Evolutionary conservation across 2,329 filamentous ascomycete species (phyloP), one percentile per base, ranked within the genome.

Genomic region (Phialophora macrospora): DNA sequence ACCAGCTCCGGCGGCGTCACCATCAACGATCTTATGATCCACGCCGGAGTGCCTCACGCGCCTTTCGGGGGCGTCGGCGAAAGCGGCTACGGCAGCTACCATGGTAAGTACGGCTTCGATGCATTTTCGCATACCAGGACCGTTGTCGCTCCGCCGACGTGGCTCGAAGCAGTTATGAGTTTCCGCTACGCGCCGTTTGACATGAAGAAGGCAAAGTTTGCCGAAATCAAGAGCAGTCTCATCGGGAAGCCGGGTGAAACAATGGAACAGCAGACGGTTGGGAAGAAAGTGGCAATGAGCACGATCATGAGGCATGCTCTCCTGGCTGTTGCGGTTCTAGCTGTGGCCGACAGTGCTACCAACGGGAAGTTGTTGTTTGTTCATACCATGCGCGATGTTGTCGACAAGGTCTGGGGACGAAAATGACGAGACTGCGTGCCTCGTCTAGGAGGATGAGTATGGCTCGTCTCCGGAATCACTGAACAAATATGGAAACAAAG

Each of bases 51-150:
- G 51, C 77, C 77, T 2, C 75, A 75, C 28, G 77, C 79, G 1
- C 82, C 83, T 6, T 78, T 85, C 52, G 83, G 84, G 52, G 83
- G 84, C 38, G 77, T 84, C 22, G 83, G 83, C 30, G 75, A 77
- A 20, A 83, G 80, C 7, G 83, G 83, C 34, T 77, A 74, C 56
- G 83, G 83, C 60, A 75, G 73, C 60, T 84, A 85, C 71, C 82
- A 83, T 70, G 83, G 83, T 20, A 74, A 76, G 68, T 79, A 80
- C 73, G 81, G 82, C 41, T 79, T 85, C 74, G 76, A 79, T 55
- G 67, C 71, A 20, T 79, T 78, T 69, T 74, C 74, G 0, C 74
- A 79, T 64, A 71, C 70, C 30, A 72, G 77, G 2, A 74, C 75
- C 8, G 60, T 72, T 49, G 68, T 72, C 11, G 57, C 46, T 9